These are phyloP conservation scores for Jackrogersella minutella DNA, from an alignment of 495 filamentous ascomycete genomes.

Conservation along the genomic window DNA sequence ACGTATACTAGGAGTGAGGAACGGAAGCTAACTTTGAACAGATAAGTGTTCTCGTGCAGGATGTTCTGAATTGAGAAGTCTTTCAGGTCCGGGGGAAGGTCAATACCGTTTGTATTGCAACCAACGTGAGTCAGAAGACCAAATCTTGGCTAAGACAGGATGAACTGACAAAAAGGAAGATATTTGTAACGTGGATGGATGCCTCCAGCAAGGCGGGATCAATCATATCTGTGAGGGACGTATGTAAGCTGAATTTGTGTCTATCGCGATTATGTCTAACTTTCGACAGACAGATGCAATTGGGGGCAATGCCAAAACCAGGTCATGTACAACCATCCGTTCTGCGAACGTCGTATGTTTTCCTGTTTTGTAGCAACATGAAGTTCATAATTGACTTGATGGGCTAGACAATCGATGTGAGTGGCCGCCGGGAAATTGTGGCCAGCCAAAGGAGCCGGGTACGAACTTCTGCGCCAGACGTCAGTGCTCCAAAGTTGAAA, in stretches of 20 bases:
- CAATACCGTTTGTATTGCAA: conserved; percentile 42
- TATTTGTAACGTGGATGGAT: neutral
- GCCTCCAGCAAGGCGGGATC: neutral
- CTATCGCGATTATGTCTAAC: neutral
- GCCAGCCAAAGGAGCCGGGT: neutral
- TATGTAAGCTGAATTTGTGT: neutral
- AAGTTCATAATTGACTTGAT: neutral
- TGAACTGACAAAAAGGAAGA: conserved; percentile 16
- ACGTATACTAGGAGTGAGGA: neutral
- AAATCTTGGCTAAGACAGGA: neutral
- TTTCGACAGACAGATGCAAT: neutral
- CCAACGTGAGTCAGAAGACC: conserved; percentile 33
- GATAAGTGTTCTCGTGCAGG: conserved; percentile 5
- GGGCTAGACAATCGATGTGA: conserved; percentile 45
- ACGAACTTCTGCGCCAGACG: neutral
- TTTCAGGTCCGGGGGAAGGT: neutral
- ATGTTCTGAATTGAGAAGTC: neutral
- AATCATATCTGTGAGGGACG: conserved; percentile 4
- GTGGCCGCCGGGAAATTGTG: neutral
- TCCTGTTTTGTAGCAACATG: neutral
- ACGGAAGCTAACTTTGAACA: conserved; percentile 10
- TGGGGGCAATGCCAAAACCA: neutral
- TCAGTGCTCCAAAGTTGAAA: neutral
- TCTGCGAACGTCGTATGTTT: conserved; percentile 10
- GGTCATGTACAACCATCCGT: neutral